Base-by-base conservation (phyloP, 1,284 basidiomycete genomes). In the Fistulina hepatica region DNA sequence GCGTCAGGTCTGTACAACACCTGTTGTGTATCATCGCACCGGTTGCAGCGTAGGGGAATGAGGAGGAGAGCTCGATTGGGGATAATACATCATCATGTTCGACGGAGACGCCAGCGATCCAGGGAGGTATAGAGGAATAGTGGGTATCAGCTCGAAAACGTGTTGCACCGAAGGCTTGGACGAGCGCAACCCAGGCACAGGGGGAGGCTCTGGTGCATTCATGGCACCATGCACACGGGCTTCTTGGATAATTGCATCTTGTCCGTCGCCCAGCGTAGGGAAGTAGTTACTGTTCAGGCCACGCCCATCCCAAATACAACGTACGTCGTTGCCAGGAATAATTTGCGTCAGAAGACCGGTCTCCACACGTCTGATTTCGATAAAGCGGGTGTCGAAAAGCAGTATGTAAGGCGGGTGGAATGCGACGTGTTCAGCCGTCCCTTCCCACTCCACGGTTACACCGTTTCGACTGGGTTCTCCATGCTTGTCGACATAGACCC, bases 401-500 rank as follows among this genome's bases (percentile, higher is more conserved):
- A 97, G 71, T 36, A 97, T 70, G 50, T 92, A 93, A 0, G 90
- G 89, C 34, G 82, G 76, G 50, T 92, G 88, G 62, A 86, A 78
- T 0, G 81, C 81, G 22, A 83, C 80, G 27, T 71, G 73, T 48
- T 83, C 78, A 2, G 81, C 80, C 2, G 71, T 75, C 12, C 84
- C 83, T 55, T 91, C 86, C 83, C 86, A 91, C 50, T 90, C 85
- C 47, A 90, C 81, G 5, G 78, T 72, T 27, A 67, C 67, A 42
- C 73, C 60, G 26, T 63, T 53, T 31, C 80, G 73, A 45, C 73
- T 80, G 3, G 80, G 81, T 39, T 80, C 77, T 21, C 85, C 84
- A 44, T 85, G 81, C n/a, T 86, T 81, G 55, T 88, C 78, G 26
- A 90, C 85, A 51, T 86, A 93, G 41, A 94, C 69, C 7, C 92